Base-by-base conservation (phyloP, 257 asterid genomes). In the Lycium ferocissimum region DNA sequence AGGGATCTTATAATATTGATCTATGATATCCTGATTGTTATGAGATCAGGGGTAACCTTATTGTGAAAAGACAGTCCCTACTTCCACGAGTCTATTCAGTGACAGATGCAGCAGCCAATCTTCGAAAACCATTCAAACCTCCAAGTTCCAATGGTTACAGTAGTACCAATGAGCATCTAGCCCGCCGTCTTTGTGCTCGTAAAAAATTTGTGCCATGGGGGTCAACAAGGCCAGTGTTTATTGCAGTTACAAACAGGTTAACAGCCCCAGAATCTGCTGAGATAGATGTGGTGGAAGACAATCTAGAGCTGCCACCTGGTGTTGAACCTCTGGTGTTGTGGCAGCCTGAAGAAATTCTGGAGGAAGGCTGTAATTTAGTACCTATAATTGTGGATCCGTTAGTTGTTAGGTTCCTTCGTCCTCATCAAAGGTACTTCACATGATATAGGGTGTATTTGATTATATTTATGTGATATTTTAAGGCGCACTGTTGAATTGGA, bases 171-270 rank as follows among this genome's bases (percentile, higher is more conserved):
- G 97, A 91, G 86, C 93, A 91, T 86, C 89, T 96, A 66, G 83
- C 92, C 51, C 94, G 94, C n/a, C 91, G 96, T 85, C 98, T 96
- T 63, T 89, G 89, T 69, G 98, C 97, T 85, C 97, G 99, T 61
- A 96, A 93, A 90, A 91, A 94, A 87, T 96, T 96, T 85, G 98
- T 96, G 82, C 99, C 99, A 5, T 96, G 99, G 99, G 99, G 98
- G 12, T 93, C 98, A 82, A 84, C 91, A 2, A 93, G 90, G 84
- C 97, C 99, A 63, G 94, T 72, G 18, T 73, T 96, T 80, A 38
- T 94, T 87, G 87, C 93, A 80, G 90, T 95, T 85, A 91, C 97
- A 43, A 95, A 95, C 92, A 89, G 84, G 86, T 79, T 91, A 67
- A 70, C 53, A 84, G 40, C 87, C 84, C 91, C 92, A 62, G 88